phyloP scores from a whole-genome alignment of 306 rosid genomes.

The Prosopis cineraria region DNA sequence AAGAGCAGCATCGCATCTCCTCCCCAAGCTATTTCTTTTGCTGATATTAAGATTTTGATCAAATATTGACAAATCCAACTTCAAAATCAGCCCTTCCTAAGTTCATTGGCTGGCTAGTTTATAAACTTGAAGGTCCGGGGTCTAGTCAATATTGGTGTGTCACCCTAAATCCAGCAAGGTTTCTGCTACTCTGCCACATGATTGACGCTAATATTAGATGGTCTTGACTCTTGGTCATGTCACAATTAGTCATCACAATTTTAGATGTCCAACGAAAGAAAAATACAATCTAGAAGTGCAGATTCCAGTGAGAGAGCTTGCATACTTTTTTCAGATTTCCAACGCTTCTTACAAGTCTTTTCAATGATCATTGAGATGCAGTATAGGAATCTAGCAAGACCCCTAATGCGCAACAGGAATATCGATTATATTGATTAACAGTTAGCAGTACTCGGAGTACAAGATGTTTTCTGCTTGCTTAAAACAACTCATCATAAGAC shows the following conservation, averaged over 20 bases:
- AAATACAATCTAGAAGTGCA: background rate
- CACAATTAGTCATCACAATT: background rate
- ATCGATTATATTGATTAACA: background rate
- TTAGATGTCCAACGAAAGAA: background rate
- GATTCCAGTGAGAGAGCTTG: background rate
- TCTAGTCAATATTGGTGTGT: background rate
- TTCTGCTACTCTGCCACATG: background rate
- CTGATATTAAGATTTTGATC: background rate
- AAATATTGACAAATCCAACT: background rate
- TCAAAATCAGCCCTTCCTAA: background rate
- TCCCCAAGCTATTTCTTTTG: background rate
- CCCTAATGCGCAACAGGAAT: background rate
- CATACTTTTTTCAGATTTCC: background rate
- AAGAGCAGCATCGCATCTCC: background rate
- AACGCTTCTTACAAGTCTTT: background rate
- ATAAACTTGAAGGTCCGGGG: no score
- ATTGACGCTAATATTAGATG: background rate
- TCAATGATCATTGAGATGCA: background rate
- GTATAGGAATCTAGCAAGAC: no score
- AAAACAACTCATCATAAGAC: slow-evolving; percentile 5
- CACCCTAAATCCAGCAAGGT: background rate
- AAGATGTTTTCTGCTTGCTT: background rate
- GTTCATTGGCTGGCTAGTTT: background rate
- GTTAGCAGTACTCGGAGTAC: background rate
- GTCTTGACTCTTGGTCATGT: background rate